Conservation (phyloP, 805 yeast species). For the Pichia thaimueangensis region DNA sequence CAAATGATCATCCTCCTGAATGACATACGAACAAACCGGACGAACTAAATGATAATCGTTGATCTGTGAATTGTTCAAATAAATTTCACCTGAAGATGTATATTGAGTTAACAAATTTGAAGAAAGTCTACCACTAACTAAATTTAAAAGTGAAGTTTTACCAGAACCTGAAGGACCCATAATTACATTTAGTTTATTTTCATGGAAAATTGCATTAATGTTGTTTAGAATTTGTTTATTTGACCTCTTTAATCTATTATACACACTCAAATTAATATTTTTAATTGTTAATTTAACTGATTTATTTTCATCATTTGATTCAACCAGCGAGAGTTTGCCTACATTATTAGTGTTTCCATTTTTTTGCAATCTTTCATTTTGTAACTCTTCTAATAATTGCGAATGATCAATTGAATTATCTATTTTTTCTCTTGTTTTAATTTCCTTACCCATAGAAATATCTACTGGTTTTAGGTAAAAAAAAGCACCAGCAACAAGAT, state of each 20-base stretch:
- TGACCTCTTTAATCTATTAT: constrained; percentile 15
- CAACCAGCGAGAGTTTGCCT: too few relatives aligned
- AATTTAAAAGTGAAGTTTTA: constrained; percentile 60
- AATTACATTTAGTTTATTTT: constrained; percentile 59
- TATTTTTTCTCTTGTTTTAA: constrained; percentile 12
- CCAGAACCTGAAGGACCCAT: constrained; percentile 85
- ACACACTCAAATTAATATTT: constrained; percentile 22
- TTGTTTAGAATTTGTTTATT: constrained; percentile 34
- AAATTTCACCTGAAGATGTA: constrained; percentile 35
- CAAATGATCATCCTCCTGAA: constrained; percentile 73
- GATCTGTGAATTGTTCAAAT: constrained; percentile 34
- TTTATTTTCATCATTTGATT: not conserved
- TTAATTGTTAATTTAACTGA: constrained; percentile 17
- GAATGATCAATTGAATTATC: constrained; percentile 15
- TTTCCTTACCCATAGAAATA: constrained; percentile 40
- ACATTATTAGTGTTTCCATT: not conserved
- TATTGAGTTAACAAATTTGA: constrained; percentile 27
- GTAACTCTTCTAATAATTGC: not conserved
- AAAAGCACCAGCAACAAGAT: constrained; percentile 40
- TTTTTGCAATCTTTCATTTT: not conserved
- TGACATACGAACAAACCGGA: constrained; percentile 63
- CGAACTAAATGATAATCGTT: constrained; percentile 27
- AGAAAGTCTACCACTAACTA: constrained; percentile 52
- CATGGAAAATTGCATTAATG: constrained; percentile 45
- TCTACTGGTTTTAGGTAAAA: constrained; percentile 46